Evolutionary conservation across 805 yeast species (phyloP).

Genomic region (Candida germanica): DNA sequence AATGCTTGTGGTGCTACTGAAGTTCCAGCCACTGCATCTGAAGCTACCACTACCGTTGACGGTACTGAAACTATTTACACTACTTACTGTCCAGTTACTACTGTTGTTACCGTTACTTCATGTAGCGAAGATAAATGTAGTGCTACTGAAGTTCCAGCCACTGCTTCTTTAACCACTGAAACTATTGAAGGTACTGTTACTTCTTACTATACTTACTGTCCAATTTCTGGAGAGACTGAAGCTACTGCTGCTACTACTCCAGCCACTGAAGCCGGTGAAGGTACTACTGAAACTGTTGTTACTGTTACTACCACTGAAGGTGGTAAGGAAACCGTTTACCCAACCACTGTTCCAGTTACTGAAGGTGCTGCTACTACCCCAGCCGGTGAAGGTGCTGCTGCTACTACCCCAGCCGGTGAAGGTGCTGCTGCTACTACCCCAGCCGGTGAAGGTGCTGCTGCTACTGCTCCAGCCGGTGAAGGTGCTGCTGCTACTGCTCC

Average conservation of each 20-base stretch:
- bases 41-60: slow-evolving; percentile 17
- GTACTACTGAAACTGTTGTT: slow-evolving; percentile 9
- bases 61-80: slow-evolving; percentile 15
- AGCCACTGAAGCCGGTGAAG: slow-evolving; percentile 5
- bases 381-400: slow-evolving; percentile 23
- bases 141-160: slow-evolving; percentile 27
- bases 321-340: slow-evolving; percentile 17
- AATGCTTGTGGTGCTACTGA: slow-evolving; percentile 27
- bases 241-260: slow-evolving; percentile 17
- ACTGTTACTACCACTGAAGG: slow-evolving; percentile 30
- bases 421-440: slow-evolving; percentile 9
- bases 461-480: slow-evolving; percentile 2
- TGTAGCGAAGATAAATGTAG: slow-evolving; percentile 31
- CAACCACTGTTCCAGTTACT: slow-evolving; percentile 10
- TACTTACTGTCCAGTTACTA: slow-evolving; percentile 19
- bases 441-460: slow-evolving; percentile 3
- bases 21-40: slow-evolving; percentile 22
- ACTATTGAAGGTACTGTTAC: slow-evolving; percentile 22
- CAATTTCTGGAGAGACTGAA: slow-evolving; percentile 17
- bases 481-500: slow-evolving; percentile 9
- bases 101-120: slow-evolving; percentile 34
- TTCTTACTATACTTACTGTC: slow-evolving; percentile 38
- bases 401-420: slow-evolving; percentile 17
- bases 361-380: slow-evolving; percentile 24
- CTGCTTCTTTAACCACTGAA: slow-evolving; percentile 24